Conservation (phyloP, 768 basidiomycete genomes). For the Guyanaporus albipodus region DNA sequence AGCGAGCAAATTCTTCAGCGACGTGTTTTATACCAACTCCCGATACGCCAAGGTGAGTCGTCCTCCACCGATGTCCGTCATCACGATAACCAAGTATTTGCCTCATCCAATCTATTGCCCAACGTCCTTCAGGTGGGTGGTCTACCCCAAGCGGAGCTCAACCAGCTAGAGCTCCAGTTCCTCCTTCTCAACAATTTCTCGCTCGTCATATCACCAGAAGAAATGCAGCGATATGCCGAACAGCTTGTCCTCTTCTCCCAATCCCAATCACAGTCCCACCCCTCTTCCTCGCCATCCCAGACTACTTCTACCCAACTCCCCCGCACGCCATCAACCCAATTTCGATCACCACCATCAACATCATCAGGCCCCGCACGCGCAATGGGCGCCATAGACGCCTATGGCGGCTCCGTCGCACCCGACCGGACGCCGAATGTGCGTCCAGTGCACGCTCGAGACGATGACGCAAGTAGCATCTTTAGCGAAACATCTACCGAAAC, state of each 20-base stretch:
- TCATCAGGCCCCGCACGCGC: slow-evolving; percentile 39
- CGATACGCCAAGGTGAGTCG: slow-evolving; percentile 90
- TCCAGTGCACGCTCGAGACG: slow-evolving; percentile 23
- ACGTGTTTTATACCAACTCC: slow-evolving; percentile 99
- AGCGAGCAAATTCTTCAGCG: slow-evolving; percentile 98
- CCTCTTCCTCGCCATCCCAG: slow-evolving; percentile 21
- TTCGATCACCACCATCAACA: slow-evolving; percentile 15
- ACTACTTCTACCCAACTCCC: slow-evolving; percentile 18
- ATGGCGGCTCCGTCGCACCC: slow-evolving; percentile 40
- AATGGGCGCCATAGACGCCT: slow-evolving; percentile 56
- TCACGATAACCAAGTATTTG: not conserved
- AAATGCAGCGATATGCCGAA: slow-evolving; percentile 95
- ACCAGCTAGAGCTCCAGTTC: slow-evolving; percentile 97
- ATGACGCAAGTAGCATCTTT: slow-evolving; percentile 33
- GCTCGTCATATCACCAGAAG: slow-evolving; percentile 79
- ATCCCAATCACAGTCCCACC: slow-evolving; percentile 39
- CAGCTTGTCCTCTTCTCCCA: slow-evolving; percentile 74
- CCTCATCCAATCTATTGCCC: not conserved
- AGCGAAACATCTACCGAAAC: slow-evolving; percentile 43
- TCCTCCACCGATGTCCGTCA: not conserved
- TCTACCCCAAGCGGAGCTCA: slow-evolving; percentile 86
- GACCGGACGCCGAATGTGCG: slow-evolving; percentile 28
- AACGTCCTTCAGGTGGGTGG: slow-evolving; percentile 74
- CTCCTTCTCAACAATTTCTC: slow-evolving; percentile 93
- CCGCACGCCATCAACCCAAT: slow-evolving; percentile 17